Percentiles rank a stretch among this genome's conserved stretches.
Evolutionary conservation across 1,284 basidiomycete species (phyloP).

Genomic region (Cronartium quercuum): DNA sequence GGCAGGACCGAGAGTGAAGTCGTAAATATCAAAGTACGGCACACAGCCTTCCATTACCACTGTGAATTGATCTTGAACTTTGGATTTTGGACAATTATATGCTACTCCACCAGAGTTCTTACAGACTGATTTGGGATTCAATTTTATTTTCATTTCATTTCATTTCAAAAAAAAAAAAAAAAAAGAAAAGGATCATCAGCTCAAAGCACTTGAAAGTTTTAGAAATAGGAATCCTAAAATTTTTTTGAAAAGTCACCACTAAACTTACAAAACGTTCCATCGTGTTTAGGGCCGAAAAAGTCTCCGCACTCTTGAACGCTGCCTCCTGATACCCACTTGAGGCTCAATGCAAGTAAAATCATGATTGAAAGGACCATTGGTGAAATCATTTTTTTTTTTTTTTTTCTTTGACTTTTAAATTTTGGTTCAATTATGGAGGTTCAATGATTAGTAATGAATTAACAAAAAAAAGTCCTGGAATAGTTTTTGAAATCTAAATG

Average conservation of each 20-base stretch:
- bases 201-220: not conserved
- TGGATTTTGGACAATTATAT: not conserved
- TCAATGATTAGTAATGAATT: too few relatives aligned
- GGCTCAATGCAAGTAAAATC: too few relatives aligned
- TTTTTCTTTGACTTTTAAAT: too few relatives aligned
- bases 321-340: too few relatives aligned
- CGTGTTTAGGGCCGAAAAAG: not conserved
- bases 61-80: too few relatives aligned
- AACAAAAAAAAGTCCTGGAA: too few relatives aligned
- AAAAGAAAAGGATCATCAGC: not conserved
- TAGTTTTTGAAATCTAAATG: too few relatives aligned
- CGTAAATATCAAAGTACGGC: not conserved
- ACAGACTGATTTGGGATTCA: conserved; percentile 2
- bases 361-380: too few relatives aligned
- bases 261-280: not conserved
- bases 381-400: too few relatives aligned
- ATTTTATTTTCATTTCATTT: too few relatives aligned
- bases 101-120: not conserved
- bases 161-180: not conserved
- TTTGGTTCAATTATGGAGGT: too few relatives aligned
- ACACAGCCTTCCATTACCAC: not conserved
- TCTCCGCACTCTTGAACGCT: not conserved
- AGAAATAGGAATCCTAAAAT: not conserved
- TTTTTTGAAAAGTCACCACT: too few relatives aligned
- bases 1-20: not conserved